phyloP scores from a whole-genome alignment of 441 rosid species.

The Francoa sonchifolia region DNA sequence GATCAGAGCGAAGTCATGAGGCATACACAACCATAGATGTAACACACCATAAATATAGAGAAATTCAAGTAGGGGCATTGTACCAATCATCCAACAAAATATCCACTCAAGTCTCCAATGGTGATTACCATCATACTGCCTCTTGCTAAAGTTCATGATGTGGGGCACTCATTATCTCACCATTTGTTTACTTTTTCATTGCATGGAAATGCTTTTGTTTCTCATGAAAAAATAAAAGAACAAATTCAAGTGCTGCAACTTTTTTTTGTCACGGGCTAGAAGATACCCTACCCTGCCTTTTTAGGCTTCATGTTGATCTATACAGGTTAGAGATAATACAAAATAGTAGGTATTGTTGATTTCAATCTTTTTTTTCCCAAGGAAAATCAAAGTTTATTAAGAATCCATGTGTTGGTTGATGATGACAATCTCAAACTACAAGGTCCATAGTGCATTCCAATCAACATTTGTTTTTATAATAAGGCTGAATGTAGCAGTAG shows the following conservation, averaged over 20 bases:
- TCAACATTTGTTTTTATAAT: slow-evolving; percentile 6
- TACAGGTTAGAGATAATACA: too few relatives aligned
- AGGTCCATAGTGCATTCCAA: slow-evolving; percentile 9
- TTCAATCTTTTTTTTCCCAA: too few relatives aligned
- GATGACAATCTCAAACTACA: slow-evolving; percentile 15
- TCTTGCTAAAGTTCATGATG: slow-evolving; percentile 8
- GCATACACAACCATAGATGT: too few relatives aligned
- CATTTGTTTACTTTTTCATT: too few relatives aligned
- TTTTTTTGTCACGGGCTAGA: too few relatives aligned
- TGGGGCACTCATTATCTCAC: too few relatives aligned
- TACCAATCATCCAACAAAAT: slow-evolving; percentile 5
- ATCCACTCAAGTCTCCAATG: slow-evolving; percentile 4
- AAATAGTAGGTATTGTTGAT: slow-evolving; percentile 17
- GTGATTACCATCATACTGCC: too few relatives aligned
- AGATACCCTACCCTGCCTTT: too few relatives aligned
- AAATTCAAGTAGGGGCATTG: background rate
- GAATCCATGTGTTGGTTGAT: slow-evolving; percentile 26
- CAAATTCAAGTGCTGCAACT: background rate
- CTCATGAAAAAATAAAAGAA: too few relatives aligned
- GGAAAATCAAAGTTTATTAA: slow-evolving; percentile 11
- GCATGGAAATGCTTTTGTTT: too few relatives aligned
- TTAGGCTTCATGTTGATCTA: slow-evolving; percentile 3
- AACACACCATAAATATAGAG: too few relatives aligned
- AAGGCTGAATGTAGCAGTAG: slow-evolving; percentile 2
- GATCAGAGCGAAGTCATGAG: too few relatives aligned